Conservation (phyloP, 1,139 yeast species). For the Taiozyma sp. region DNA sequence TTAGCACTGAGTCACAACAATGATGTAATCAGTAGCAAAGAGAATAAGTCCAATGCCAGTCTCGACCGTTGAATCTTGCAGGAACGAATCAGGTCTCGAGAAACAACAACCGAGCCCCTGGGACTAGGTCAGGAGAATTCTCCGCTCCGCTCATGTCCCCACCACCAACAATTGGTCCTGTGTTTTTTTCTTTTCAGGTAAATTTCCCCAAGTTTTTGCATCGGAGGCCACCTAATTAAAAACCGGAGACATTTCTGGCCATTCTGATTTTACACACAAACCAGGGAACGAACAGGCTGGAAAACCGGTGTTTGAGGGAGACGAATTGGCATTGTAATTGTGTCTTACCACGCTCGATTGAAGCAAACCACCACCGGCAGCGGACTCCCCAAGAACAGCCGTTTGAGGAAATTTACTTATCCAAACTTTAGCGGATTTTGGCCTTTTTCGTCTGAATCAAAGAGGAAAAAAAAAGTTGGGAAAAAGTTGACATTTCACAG, state of each 20-base stretch:
- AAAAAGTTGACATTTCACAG: background rate
- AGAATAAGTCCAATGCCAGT: background rate
- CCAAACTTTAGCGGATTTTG: background rate
- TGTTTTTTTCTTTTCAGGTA: background rate
- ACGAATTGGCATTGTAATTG: background rate
- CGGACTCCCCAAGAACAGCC: background rate
- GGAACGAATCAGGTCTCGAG: too few relatives aligned
- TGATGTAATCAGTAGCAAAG: background rate
- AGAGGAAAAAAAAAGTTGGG: background rate
- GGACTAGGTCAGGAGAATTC: background rate
- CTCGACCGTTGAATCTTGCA: background rate
- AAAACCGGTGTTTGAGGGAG: background rate
- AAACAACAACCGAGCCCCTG: background rate
- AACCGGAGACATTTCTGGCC: background rate
- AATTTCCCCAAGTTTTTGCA: background rate
- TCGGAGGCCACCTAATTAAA: background rate
- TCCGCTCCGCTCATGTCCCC: background rate
- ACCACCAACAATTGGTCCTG: background rate
- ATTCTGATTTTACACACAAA: background rate
- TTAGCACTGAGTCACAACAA: background rate
- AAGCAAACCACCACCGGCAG: background rate
- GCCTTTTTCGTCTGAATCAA: background rate
- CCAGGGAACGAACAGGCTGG: background rate
- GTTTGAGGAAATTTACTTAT: background rate
- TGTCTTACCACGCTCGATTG: background rate